Percentiles rank a stretch among this genome's conserved stretches.
phyloP scores from a whole-genome alignment of 2,329 filamentous ascomycete genomes.

The Hypoxylon sp. region DNA sequence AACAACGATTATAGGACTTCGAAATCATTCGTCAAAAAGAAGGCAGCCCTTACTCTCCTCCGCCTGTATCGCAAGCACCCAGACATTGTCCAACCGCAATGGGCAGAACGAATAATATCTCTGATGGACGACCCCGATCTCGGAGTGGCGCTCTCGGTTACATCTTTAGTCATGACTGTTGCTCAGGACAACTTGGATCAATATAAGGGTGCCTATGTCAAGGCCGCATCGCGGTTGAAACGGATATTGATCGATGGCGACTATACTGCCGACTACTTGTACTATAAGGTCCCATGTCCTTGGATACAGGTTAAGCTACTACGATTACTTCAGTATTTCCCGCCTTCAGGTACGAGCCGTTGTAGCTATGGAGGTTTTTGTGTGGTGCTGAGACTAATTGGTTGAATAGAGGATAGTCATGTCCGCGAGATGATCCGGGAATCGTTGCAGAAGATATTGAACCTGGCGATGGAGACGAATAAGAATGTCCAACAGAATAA shows the following conservation, averaged over 20 bases:
- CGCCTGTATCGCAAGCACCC: slow-evolving; percentile 95
- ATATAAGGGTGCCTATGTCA: slow-evolving; percentile 94
- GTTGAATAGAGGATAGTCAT: slow-evolving; percentile 83
- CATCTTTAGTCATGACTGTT: slow-evolving; percentile 93
- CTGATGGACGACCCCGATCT: slow-evolving; percentile 97
- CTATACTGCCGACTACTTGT: slow-evolving; percentile 91
- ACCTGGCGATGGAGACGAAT: slow-evolving; percentile 90
- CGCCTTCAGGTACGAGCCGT: slow-evolving; percentile 80
- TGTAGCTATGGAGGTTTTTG: neutral
- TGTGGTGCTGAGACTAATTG: slow-evolving; percentile 48
- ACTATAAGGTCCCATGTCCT: slow-evolving; percentile 99
- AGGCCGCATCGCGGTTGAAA: slow-evolving; percentile 91
- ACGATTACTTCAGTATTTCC: slow-evolving; percentile 93
- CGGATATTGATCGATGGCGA: slow-evolving; percentile 92
- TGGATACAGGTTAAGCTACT: slow-evolving; percentile 98
- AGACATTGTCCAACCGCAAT: slow-evolving; percentile 93
- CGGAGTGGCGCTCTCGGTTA: slow-evolving; percentile 94
- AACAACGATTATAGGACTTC: slow-evolving; percentile 66
- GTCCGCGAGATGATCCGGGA: slow-evolving; percentile 92
- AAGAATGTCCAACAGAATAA: slow-evolving; percentile 99
- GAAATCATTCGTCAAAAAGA: slow-evolving; percentile 99
- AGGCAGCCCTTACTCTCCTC: slow-evolving; percentile 93
- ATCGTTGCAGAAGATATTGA: slow-evolving; percentile 90
- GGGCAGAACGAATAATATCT: slow-evolving; percentile 98
- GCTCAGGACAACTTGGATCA: slow-evolving; percentile 95